Conservation (phyloP, 768 basidiomycete species). For the Cystobasidium ongulense region DNA sequence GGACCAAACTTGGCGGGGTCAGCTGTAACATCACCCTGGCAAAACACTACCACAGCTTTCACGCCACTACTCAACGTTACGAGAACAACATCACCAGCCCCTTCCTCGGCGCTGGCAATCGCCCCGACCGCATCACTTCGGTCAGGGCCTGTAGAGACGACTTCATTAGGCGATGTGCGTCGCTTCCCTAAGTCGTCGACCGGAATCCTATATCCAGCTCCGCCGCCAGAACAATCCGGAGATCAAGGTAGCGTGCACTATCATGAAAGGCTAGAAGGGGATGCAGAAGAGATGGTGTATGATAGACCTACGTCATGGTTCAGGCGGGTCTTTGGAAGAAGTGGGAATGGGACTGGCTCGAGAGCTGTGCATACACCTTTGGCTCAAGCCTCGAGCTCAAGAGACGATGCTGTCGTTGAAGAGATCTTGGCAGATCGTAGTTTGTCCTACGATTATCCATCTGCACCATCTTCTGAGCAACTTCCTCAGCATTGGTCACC, state of each 20-base stretch:
- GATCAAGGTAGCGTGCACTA: background rate
- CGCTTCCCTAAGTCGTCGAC: slow-evolving; percentile 19
- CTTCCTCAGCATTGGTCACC: background rate
- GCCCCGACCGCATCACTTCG: background rate
- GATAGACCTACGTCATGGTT: slow-evolving; percentile 9
- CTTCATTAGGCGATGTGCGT: background rate
- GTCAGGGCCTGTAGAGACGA: background rate
- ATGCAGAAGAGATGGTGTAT: background rate
- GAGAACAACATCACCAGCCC: background rate
- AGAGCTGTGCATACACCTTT: background rate
- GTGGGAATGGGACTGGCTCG: background rate
- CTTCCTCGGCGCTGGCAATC: background rate
- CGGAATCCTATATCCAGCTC: slow-evolving; percentile 10
- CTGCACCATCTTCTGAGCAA: background rate
- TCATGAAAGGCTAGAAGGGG: background rate
- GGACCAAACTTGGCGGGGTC: background rate
- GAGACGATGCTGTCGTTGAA: background rate
- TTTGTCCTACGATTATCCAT: slow-evolving; percentile 4
- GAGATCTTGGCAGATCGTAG: slow-evolving; percentile 2
- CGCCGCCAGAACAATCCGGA: background rate
- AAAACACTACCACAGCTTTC: slow-evolving; percentile 24
- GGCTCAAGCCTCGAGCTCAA: too few relatives aligned
- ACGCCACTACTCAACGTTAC: slow-evolving; percentile 3
- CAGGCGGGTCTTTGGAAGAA: background rate
- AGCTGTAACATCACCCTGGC: background rate